These are phyloP conservation scores for Cladobotryum protrusum DNA, from an alignment of 2,329 filamentous ascomycete species.

Conservation along the genomic window DNA sequence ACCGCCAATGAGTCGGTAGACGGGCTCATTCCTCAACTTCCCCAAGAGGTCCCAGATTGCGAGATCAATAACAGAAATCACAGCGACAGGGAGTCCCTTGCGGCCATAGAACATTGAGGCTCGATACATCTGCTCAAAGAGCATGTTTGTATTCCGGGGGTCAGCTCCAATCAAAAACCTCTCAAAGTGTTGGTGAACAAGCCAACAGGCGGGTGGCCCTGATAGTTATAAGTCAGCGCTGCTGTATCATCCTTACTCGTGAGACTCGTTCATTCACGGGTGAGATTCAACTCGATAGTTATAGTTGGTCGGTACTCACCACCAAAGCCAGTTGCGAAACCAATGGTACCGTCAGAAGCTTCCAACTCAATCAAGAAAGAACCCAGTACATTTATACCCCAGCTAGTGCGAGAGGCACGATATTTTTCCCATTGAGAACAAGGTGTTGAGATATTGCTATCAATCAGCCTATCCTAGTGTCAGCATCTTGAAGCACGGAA, in stretches of 20 bases:
- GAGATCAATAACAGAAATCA: constrained; percentile 91
- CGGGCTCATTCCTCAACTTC: constrained; percentile 85
- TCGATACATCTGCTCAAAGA: constrained; percentile 96
- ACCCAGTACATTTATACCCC: constrained; percentile 92
- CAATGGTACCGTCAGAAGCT: constrained; percentile 82
- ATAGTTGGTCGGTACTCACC: constrained; percentile 36
- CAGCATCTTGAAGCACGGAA: too few species aligned
- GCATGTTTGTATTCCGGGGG: constrained; percentile 80
- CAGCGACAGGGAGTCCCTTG: constrained; percentile 82
- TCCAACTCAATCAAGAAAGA: constrained; percentile 90
- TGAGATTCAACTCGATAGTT: background rate
- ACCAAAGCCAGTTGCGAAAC: constrained; percentile 90
- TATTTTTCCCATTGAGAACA: constrained; percentile 88
- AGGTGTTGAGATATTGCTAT: constrained; percentile 85
- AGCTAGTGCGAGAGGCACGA: constrained; percentile 78
- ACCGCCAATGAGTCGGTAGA: constrained; percentile 90
- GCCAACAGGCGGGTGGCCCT: constrained; percentile 87
- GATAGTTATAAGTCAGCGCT: background rate
- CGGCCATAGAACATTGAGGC: constrained; percentile 94
- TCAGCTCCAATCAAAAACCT: constrained; percentile 85
- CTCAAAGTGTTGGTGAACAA: constrained; percentile 89
- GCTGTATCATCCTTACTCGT: too few species aligned
- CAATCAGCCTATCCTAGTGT: constrained; percentile 64
- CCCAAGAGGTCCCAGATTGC: constrained; percentile 89
- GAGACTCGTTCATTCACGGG: too few species aligned